Percentiles rank a stretch among this genome's conserved stretches.
phyloP scores from a whole-genome alignment of 768 basidiomycete genomes.

The Calocera cornea region DNA sequence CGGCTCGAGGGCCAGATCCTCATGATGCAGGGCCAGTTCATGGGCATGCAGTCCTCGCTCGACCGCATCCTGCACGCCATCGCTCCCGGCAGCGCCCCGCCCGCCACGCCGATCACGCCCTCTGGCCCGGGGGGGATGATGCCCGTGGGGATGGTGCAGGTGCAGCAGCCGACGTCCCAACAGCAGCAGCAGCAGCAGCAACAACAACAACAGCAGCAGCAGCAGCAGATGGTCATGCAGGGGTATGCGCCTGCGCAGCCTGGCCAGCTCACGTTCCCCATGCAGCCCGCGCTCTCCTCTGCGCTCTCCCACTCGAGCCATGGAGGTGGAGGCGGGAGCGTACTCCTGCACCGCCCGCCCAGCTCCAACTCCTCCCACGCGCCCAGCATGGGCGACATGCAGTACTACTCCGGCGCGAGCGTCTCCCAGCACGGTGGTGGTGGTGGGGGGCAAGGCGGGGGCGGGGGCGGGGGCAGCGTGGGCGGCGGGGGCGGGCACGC shows the following conservation, averaged over 20 bases:
- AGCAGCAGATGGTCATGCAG: constrained; percentile 10
- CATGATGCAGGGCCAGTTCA: constrained; percentile 89
- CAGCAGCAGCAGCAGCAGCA: constrained; percentile 3
- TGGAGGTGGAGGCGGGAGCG: constrained; percentile 15
- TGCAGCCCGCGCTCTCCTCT: not conserved
- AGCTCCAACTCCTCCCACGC: not conserved
- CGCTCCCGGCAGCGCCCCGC: constrained; percentile 27
- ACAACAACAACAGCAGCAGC: constrained; percentile 10
- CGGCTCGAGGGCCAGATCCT: constrained; percentile 78
- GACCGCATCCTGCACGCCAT: constrained; percentile 67
- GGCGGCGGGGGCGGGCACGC: too few relatives aligned
- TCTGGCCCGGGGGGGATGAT: not conserved
- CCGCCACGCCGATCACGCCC: constrained; percentile 17
- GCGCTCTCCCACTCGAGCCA: constrained; percentile 14
- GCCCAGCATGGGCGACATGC: not conserved
- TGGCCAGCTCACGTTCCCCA: not conserved
- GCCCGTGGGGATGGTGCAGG: not conserved
- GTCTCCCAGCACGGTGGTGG: too few relatives aligned
- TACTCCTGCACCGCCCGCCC: not conserved
- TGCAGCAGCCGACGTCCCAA: too few relatives aligned
- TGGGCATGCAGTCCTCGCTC: constrained; percentile 80
- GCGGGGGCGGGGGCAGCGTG: too few relatives aligned
- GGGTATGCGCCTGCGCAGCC: not conserved
- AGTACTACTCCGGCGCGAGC: not conserved
- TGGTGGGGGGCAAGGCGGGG: too few relatives aligned